Conservation (phyloP, 2,329 filamentous ascomycete species). For the Raffaelea ambrosiae region DNA sequence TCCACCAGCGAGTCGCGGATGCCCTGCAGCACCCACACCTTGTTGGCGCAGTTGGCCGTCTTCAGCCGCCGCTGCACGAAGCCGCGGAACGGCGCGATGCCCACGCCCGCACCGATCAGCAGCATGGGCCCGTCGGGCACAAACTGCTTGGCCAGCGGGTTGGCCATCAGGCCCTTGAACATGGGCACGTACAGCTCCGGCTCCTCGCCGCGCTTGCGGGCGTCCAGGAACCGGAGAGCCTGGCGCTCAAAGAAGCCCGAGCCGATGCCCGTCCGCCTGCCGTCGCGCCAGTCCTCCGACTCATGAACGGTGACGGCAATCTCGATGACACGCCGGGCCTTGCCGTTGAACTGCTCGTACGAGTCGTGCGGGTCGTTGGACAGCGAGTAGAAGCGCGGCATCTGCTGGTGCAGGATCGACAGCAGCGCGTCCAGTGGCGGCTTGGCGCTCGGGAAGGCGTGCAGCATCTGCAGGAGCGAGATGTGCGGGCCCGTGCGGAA, state of each 20-base stretch:
- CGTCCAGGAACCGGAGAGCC: constrained; percentile 62
- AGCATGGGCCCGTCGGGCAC: constrained; percentile 94
- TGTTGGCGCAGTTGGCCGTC: constrained; percentile 93
- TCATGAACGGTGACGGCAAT: constrained; percentile 97
- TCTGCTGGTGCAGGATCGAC: constrained; percentile 73
- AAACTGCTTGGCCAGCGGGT: constrained; percentile 87
- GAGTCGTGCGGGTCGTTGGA: constrained; percentile 88
- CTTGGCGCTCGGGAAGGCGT: constrained; percentile 85
- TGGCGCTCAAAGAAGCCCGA: constrained; percentile 90
- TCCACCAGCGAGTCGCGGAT: constrained; percentile 91
- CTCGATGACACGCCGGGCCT: constrained; percentile 75
- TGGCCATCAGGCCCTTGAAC: constrained; percentile 98
- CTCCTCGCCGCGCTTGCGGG: constrained; percentile 51
- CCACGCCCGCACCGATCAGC: constrained; percentile 90
- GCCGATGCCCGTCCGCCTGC: constrained; percentile 71
- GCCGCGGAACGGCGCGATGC: constrained; percentile 93
- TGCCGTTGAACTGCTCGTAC: constrained; percentile 50
- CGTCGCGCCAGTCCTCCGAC: constrained; percentile 65
- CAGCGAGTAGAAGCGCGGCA: constrained; percentile 97
- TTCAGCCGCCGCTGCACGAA: constrained; percentile 92
- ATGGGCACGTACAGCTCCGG: constrained; percentile 75
- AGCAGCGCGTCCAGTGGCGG: constrained; percentile 79
- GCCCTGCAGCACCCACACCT: constrained; percentile 94
- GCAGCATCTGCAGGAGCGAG: constrained; percentile 74
- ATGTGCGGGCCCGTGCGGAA: constrained; percentile 83